A percentile compares a stretch with the other conserved stretches of the same genome.
These are phyloP conservation scores for Pachysandra terminalis DNA, from an alignment of 164 flowering plant genomes.

Conservation along the genomic window DNA sequence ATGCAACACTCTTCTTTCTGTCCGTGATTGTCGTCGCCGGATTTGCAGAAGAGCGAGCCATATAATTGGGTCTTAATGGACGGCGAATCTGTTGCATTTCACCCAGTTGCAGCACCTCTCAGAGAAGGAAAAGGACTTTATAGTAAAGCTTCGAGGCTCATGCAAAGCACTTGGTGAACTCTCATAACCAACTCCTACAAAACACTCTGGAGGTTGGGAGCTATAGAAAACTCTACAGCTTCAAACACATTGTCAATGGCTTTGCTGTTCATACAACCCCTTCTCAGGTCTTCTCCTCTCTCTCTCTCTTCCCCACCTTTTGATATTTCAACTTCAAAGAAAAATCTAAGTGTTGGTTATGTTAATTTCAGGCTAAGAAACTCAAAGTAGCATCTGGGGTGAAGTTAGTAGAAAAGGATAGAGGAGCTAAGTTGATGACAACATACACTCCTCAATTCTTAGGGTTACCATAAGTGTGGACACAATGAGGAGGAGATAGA, in stretches of 20 bases:
- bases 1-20: neutral
- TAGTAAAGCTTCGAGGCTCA: conserved; percentile 50
- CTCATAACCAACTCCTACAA: conserved; percentile 61
- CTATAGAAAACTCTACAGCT: conserved; percentile 85
- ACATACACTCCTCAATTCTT: conserved; percentile 79
- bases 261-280: conserved; percentile 74
- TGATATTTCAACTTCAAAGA: no score
- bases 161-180: conserved; percentile 44
- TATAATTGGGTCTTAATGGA: conserved; percentile 69
- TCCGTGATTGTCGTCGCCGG: conserved; percentile 7
- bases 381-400: conserved; percentile 51
- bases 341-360: neutral
- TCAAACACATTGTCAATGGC: conserved; percentile 74
- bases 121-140: conserved; percentile 21
- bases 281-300: conserved; percentile 47
- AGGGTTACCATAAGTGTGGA: conserved; percentile 62
- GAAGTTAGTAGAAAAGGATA: conserved; percentile 66
- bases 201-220: conserved; percentile 49
- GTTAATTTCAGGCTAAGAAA: conserved; percentile 44
- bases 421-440: conserved; percentile 78
- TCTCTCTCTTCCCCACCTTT: no score
- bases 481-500: conserved; percentile 52
- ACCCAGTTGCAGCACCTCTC: conserved; percentile 1
- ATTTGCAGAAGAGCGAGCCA: conserved; percentile 38
- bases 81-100: conserved; percentile 66